Conservation (phyloP, 208 protist genomes). For the Lotmaria passim region DNA sequence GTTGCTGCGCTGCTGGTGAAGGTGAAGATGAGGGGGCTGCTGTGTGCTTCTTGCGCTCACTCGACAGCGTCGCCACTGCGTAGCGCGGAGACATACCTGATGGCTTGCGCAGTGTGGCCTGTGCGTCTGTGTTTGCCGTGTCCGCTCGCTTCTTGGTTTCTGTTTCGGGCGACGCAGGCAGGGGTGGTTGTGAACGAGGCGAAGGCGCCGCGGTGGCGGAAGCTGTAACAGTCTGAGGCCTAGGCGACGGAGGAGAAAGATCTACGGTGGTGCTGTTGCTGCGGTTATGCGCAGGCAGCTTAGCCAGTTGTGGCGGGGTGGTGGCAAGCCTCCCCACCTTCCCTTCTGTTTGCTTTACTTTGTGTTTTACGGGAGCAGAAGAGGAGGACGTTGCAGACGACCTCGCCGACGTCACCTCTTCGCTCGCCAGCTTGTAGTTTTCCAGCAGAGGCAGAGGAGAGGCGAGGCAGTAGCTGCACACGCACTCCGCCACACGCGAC, state of each 20-base stretch:
- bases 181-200: background rate
- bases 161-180: too few relatives aligned
- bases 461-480: conserved; percentile 52
- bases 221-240: background rate
- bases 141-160: background rate
- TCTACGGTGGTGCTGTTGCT: conserved; percentile 12
- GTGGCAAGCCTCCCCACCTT: background rate
- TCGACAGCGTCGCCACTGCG: conserved; percentile 32
- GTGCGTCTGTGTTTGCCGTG: background rate
- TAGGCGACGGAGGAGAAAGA: conserved; percentile 5
- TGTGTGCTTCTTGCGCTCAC: conserved; percentile 17
- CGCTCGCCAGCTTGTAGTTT: background rate
- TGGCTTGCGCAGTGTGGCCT: background rate
- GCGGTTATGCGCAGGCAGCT: background rate
- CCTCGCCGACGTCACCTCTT: background rate
- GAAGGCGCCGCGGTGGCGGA: background rate
- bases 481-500: conserved; percentile 46
- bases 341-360: background rate
- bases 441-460: conserved; percentile 23
- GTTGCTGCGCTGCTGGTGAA: too few relatives aligned
- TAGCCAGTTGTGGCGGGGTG: background rate
- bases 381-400: background rate
- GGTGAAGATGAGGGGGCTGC: background rate
- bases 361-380: background rate
- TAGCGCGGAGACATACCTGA: conserved; percentile 14